A percentile compares a stretch with the other conserved stretches of the same genome.
Evolutionary conservation across 78 protist species (phyloP).

Genomic region (Anaeramoeba flamelloides): DNA sequence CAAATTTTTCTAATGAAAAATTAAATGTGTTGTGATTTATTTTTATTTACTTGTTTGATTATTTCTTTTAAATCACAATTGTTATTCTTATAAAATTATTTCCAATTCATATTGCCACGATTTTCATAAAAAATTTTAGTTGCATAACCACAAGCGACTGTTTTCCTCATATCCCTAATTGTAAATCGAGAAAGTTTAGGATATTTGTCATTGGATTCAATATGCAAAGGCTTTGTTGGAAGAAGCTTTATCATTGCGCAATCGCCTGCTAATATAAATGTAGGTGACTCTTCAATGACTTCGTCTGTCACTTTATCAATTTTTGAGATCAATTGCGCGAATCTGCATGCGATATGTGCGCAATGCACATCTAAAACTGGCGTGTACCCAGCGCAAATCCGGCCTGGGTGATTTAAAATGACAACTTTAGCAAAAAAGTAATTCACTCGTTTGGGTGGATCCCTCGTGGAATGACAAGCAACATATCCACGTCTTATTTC

Average conservation of each 20-base stretch:
- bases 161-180: slow-evolving; percentile 79
- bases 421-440: not conserved
- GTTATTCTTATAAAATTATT: too few species aligned
- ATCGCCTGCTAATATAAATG: not conserved
- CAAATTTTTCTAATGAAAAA: too few species aligned
- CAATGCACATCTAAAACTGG: slow-evolving; percentile 11
- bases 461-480: not conserved
- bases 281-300: slow-evolving; percentile 1
- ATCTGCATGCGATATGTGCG: not conserved
- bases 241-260: slow-evolving; percentile 4
- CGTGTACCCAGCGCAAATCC: slow-evolving; percentile 11
- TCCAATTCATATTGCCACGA: too few species aligned
- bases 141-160: too few species aligned
- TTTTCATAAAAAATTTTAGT: too few species aligned
- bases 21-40: too few species aligned
- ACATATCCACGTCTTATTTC: too few species aligned
- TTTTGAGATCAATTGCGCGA: not conserved
- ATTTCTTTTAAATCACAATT: too few species aligned
- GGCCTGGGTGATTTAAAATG: slow-evolving; percentile 1
- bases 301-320: not conserved
- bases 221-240: slow-evolving; percentile 12
- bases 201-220: not conserved
- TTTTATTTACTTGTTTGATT: too few species aligned
- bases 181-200: slow-evolving; percentile 62
- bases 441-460: not conserved